A percentile compares a stretch with the other conserved stretches of the same genome.
These are phyloP conservation scores for Andrographis paniculata DNA, from an alignment of 305 asterid genomes.

Conservation along the genomic window DNA sequence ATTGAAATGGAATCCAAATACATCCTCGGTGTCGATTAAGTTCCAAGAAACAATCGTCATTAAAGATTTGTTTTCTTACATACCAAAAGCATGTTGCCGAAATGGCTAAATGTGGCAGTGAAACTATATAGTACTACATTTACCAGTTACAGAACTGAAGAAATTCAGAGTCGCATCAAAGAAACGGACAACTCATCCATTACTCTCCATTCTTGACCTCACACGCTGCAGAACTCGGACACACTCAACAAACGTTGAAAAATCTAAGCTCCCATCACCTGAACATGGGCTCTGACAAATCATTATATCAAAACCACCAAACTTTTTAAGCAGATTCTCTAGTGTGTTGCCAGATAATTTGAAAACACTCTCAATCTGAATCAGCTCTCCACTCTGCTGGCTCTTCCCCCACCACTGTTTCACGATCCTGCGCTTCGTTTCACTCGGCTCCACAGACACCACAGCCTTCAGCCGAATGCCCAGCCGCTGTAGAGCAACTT, in stretches of 20 bases:
- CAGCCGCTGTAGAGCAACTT: constrained; percentile 63
- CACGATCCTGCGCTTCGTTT: constrained; percentile 43
- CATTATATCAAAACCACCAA: constrained; percentile 50
- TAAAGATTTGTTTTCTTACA: no score
- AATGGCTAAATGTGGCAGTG: no score
- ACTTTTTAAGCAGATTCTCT: constrained; percentile 38
- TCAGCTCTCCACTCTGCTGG: constrained; percentile 57
- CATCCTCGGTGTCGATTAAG: no score
- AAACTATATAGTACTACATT: no score
- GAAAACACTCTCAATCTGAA: constrained; percentile 49
- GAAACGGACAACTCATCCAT: constrained; percentile 3
- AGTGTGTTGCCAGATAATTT: constrained; percentile 37
- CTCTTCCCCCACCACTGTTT: constrained; percentile 79
- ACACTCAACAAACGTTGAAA: constrained; percentile 61
- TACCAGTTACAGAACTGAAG: no score
- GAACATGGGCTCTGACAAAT: constrained; percentile 57
- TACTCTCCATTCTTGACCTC: constrained; percentile 33
- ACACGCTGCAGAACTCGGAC: constrained; percentile 66
- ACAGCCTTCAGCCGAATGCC: constrained; percentile 58
- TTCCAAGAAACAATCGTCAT: no score
- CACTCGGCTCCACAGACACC: constrained; percentile 62
- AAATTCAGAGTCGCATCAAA: no score
- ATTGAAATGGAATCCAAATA: no score
- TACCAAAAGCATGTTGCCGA: no score
- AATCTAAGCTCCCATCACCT: constrained; percentile 37